These are phyloP conservation scores for Geranium rotundifolium DNA, from an alignment of 345 rosid species.

Conservation along the genomic window DNA sequence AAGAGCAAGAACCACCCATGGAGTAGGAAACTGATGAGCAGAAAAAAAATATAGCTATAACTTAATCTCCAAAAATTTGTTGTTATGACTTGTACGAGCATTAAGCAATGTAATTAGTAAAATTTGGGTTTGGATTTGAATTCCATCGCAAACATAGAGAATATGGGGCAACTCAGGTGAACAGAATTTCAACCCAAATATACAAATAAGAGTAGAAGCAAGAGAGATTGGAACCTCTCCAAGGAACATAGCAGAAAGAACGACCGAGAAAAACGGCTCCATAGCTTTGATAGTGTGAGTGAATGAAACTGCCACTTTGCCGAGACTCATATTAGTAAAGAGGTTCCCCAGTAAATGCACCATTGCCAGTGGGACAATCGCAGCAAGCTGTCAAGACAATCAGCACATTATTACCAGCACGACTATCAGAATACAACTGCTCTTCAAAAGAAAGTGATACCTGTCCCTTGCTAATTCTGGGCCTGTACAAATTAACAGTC, in stretches of 20 bases:
- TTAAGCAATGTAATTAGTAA: no score
- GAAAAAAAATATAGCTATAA: no score
- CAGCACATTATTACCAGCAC: background rate
- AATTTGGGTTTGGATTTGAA: no score
- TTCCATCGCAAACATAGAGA: no score
- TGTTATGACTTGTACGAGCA: no score
- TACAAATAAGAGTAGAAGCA: no score
- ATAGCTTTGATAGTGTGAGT: constrained; percentile 97
- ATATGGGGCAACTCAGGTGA: no score
- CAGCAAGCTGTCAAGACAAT: constrained; percentile 48
- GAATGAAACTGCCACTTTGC: constrained; percentile 96
- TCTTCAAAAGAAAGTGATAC: constrained; percentile 12
- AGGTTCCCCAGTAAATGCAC: constrained; percentile 84
- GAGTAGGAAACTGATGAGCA: constrained; percentile 50
- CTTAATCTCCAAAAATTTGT: no score
- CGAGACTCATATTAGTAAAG: constrained; percentile 94
- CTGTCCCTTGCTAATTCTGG: constrained; percentile 58
- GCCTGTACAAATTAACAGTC: constrained; percentile 68
- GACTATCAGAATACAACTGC: no score
- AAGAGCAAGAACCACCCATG: constrained; percentile 82
- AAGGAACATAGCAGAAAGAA: constrained; percentile 85
- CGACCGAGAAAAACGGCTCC: constrained; percentile 97
- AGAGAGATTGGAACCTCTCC: constrained; percentile 50
- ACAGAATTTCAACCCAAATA: no score
- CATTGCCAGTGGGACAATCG: constrained; percentile 74